Percentiles rank a stretch among this genome's conserved stretches.
phyloP scores from a whole-genome alignment of 2,329 filamentous ascomycete genomes.

The Scedosporium boydii region DNA sequence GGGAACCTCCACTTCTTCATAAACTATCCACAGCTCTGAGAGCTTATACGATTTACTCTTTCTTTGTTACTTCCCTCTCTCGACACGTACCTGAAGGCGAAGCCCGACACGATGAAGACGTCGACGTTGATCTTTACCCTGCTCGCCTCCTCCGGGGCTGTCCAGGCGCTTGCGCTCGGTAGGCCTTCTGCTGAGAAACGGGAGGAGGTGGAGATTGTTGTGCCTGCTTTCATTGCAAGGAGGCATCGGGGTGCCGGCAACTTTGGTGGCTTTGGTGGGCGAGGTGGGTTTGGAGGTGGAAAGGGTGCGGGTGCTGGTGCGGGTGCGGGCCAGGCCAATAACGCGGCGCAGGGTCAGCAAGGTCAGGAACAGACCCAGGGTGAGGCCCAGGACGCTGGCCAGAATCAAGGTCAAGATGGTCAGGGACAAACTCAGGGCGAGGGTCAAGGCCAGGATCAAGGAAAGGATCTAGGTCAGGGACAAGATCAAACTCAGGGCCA shows the following conservation, averaged over 20 bases:
- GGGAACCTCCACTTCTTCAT: neutral
- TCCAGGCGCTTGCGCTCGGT: neutral
- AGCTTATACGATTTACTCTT: neutral
- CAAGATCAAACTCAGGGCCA: too few species aligned
- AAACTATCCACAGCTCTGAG: neutral
- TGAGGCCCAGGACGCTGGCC: slow-evolving; percentile 14
- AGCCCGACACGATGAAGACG: neutral
- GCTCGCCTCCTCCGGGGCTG: neutral
- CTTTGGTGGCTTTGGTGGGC: neutral
- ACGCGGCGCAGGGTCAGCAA: neutral
- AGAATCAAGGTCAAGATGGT: slow-evolving; percentile 5
- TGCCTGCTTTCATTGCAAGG: neutral
- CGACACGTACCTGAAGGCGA: neutral
- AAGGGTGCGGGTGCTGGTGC: neutral
- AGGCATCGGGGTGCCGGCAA: neutral
- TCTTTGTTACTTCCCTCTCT: neutral
- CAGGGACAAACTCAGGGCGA: slow-evolving; percentile 14
- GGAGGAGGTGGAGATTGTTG: neutral
- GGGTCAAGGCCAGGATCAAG: slow-evolving; percentile 8
- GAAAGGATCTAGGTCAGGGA: neutral
- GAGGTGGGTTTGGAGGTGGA: neutral
- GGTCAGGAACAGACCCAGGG: slow-evolving; percentile 12
- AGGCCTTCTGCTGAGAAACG: neutral
- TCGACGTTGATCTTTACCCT: neutral
- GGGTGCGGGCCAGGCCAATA: too few species aligned